Evolutionary conservation across 2,329 filamentous ascomycete genomes (phyloP), one percentile per base, ranked within the genome.

Genomic region (Whalleya microplaca): DNA sequence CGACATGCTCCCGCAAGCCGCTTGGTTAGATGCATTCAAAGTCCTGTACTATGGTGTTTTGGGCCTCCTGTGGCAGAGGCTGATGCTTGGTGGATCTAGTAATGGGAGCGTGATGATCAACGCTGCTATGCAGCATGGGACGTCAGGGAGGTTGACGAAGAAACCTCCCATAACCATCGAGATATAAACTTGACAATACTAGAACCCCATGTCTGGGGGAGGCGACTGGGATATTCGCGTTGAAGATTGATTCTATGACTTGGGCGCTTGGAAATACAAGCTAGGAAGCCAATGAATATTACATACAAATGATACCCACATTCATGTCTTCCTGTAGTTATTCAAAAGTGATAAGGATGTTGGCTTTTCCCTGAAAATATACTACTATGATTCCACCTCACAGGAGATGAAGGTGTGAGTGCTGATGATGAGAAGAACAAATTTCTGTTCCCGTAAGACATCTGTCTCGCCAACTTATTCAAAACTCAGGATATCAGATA

Each of bases 21-120:
- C 71, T 1, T 84, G 82, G 81, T 37, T 77, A 14, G 77, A 82
- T 47, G 75, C 78, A n/a, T 59, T 74, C 5, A 69, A 70, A 48
- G 68, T 85, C 4, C 14, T 83, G 0, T 69, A 70, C 41, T 75
- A 80, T 52, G 82, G 82, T 2, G 41, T 78, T 3, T 75, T 76
- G 41, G 77, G 74, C 40, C 70, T 85, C 12, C 63, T 83, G 4
- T 84, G 81, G 79, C 82, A 84, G 64, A 83, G 80, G 77, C 65
- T 84, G 32, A 83, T 84, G 81, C 73, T 77, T 0, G 82, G 82
- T 0, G 79, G 78, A 8, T 76, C 75, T 6, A 79, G 80, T 55
- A 72, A 77, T 37, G 80, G 81, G 16, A 75, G 77, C 8, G 59
- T 85, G 21, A 76, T 86, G 75, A 77, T 85, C 27, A 86, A 86